These are phyloP conservation scores for Phytophthora ohioensis DNA, from an alignment of 352 stramenopile genomes.

Conservation along the genomic window DNA sequence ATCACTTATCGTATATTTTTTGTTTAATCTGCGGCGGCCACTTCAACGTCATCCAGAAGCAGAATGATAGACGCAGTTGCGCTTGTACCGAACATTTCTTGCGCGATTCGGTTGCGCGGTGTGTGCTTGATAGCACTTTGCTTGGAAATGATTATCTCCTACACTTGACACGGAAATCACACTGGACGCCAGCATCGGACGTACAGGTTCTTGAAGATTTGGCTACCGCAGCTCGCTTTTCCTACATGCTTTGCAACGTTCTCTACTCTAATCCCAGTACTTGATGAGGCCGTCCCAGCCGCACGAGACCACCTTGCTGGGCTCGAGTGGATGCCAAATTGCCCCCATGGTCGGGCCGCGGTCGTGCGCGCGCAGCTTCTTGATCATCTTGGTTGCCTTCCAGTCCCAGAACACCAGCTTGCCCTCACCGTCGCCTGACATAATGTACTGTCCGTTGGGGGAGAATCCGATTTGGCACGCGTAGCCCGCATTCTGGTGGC, in stretches of 20 bases:
- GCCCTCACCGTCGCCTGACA: conserved; percentile 97
- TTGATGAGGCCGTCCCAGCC: conserved; percentile 99
- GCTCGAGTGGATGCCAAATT: conserved; percentile 98
- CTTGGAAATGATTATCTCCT: too few species aligned
- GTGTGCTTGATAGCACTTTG: too few species aligned
- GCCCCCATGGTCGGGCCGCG: conserved; percentile 95
- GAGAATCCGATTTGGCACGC: conserved; percentile 96
- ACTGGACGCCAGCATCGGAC: too few species aligned
- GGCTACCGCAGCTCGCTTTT: not conserved
- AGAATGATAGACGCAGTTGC: not conserved
- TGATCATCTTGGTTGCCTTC: conserved; percentile 94
- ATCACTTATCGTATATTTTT: conserved; percentile 9
- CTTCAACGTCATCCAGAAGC: conserved; percentile 7
- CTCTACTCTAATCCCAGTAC: conserved; percentile 95
- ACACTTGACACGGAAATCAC: too few species aligned
- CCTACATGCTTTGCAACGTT: conserved; percentile 6
- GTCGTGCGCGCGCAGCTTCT: conserved; percentile 92
- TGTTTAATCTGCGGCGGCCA: not conserved
- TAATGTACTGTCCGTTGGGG: conserved; percentile 95
- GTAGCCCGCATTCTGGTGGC: conserved; percentile 96
- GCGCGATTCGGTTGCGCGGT: not conserved
- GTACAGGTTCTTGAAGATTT: not conserved
- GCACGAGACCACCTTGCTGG: conserved; percentile 96
- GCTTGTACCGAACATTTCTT: not conserved
- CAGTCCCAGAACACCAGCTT: conserved; percentile 99